Evolutionary conservation across 495 filamentous ascomycete genomes (phyloP).

Genomic region (Margaritispora aquatica): DNA sequence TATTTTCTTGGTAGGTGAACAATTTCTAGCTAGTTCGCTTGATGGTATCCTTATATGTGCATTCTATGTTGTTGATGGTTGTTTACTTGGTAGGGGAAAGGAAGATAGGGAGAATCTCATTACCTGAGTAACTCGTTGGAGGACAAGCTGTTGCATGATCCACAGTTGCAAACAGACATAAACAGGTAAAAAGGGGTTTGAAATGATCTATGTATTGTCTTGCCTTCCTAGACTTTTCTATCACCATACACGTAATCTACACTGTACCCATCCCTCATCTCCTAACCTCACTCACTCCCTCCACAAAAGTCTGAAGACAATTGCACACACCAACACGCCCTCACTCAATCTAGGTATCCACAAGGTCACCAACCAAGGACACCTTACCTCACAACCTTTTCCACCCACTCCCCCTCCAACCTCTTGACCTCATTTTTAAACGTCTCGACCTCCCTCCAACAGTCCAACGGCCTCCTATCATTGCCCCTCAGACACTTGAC

Average conservation of each 20-base stretch:
- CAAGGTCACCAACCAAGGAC: background rate
- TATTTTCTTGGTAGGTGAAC: too few species aligned
- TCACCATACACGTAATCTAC: slow-evolving; percentile 24
- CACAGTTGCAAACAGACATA: too few species aligned
- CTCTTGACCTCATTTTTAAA: slow-evolving; percentile 83
- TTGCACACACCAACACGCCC: too few species aligned
- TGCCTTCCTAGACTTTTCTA: slow-evolving; percentile 14
- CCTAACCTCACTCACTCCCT: slow-evolving; percentile 1
- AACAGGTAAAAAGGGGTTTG: background rate
- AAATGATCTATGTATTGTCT: background rate
- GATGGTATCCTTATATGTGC: too few species aligned
- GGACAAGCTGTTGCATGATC: too few species aligned
- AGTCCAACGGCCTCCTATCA: slow-evolving; percentile 87
- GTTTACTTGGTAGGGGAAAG: too few species aligned
- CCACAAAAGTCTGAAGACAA: too few species aligned
- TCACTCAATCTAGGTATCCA: too few species aligned
- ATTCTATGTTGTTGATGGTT: too few species aligned
- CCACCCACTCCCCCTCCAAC: slow-evolving; percentile 81
- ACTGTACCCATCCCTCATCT: background rate
- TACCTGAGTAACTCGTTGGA: too few species aligned
- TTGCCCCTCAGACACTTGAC: slow-evolving; percentile 77
- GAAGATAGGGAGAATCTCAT: too few species aligned
- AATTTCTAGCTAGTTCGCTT: too few species aligned
- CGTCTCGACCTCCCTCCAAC: slow-evolving; percentile 86
- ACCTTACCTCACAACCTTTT: slow-evolving; percentile 59